These are phyloP conservation scores for Globisporangium takayamanum DNA, from an alignment of 352 stramenopile species.

Conservation along the genomic window DNA sequence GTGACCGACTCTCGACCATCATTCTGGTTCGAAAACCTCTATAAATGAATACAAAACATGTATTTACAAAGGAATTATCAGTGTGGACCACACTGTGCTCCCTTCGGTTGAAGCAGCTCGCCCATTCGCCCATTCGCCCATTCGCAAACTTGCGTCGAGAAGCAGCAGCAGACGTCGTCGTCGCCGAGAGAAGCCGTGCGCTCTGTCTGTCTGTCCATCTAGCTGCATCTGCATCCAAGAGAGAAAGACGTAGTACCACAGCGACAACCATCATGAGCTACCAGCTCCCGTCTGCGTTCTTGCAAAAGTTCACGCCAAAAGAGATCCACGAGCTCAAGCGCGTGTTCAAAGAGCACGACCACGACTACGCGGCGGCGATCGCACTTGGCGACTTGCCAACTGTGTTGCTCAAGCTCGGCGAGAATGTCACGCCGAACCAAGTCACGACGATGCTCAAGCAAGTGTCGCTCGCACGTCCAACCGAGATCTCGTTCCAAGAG, in stretches of 20 bases:
- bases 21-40: no score
- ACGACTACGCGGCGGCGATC: constrained; percentile 58
- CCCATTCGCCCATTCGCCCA: neutral
- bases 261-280: constrained; percentile 56
- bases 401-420: constrained; percentile 70
- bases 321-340: constrained; percentile 85
- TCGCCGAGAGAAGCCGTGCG: no score
- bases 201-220: no score
- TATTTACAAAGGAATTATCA: no score
- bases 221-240: no score
- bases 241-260: neutral
- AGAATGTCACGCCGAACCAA: constrained; percentile 69
- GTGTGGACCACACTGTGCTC: no score
- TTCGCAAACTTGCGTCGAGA: neutral
- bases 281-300: constrained; percentile 71
- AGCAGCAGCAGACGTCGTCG: neutral
- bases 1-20: no score
- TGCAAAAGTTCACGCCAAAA: constrained; percentile 85
- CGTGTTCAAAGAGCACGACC: constrained; percentile 82
- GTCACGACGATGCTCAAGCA: constrained; percentile 56
- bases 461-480: constrained; percentile 36
- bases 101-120: no score
- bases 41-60: no score
- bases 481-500: constrained; percentile 68
- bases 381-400: constrained; percentile 37